Evolutionary conservation across 371 early-diverging fungal genomes (phyloP), one percentile per base, ranked within the genome.

Genomic region (Massospora cicadina): DNA sequence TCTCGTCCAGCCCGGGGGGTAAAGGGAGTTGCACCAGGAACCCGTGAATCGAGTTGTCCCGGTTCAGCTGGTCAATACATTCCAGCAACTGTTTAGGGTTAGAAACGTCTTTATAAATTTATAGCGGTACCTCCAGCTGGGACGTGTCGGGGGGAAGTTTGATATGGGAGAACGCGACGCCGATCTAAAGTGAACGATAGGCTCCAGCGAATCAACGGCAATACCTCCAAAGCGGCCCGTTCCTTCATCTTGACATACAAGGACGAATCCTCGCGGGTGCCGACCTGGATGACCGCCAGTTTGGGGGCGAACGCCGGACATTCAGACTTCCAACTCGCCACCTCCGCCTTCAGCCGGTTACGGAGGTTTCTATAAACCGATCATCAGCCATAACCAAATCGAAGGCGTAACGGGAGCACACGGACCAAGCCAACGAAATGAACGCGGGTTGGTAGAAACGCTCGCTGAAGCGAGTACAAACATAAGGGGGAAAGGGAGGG

Each of bases 11-110:
- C 65, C 85, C 85, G 5, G 72, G 70, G n/a, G 95, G 93, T n/a
- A 95, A 75, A n/a, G 97, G 97, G 70, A 94, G 77, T 73, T 97
- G 97, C 53, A 97, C 91, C 2, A 97, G 74, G 64, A 97, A 84
- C 29, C 97, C 95, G 68, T 94, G 94, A 28, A 93, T 77, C 13
- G 67, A 29, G 1, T 80, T 79, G 70, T 92, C 87, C 57, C 79
- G 72, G 70, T 95, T 95, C 53, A 97, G 71, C 12, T 72, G 67
- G 17, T 78, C 70, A 54, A 90, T 80, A 27, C 71, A 68, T 28
- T 65, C 68, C 54, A 88, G 64, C 59, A 92, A 67, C 54, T 80
- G 5, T 43, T 68, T 2, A 60, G 30, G 31, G 32, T 27, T 13
- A 0, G 21, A 28, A 28, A 63, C 21, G 30, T 32, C 25, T 30